Evolutionary conservation across 2,329 filamentous ascomycete species (phyloP), one percentile per base, ranked within the genome.

Genomic region (Pseudocercospora cruenta): DNA sequence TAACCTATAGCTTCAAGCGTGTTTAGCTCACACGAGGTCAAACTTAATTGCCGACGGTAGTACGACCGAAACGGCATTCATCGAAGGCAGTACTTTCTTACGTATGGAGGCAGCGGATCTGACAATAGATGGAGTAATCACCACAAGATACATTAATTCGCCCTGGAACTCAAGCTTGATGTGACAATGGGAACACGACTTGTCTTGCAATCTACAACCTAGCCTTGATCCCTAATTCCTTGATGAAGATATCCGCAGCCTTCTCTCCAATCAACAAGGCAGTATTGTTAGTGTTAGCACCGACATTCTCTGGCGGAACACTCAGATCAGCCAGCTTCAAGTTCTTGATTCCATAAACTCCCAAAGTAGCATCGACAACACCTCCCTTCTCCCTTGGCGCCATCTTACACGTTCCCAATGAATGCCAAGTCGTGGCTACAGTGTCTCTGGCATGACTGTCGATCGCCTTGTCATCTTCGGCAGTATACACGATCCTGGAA

Each of bases 271-370:
- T 73, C 53, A 75, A 76, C 54, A 82, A 69, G 0, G 81, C 81
- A 2, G 81, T 82, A 62, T 82, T 82, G 66, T 81, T 80, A 2
- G 82, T 83, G 67, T 83, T 83, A 0, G 78, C 80, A 7, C 78
- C 81, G 7, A 83, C 80, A 62, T 81, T 81, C 65, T 76, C 71
- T 0, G 80, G 80, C 7, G 75, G 71, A 19, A 80, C 77, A 67
- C 71, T 77, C 69, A 83, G 61, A 77, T 84, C 82, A 2, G 76
- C 77, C 57, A 83, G 67, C 73, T 82, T 83, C 69, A 82, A 69
- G 0, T 75, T 75, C 45, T 63, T 66, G 24, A 77, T 76, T 2
- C 79, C 80, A 70, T 81, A 78, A 6, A 82, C 80, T 62, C 75
- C 78, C 60, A 81, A 67, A 10, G 70, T 69, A 21, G 62, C 68